These are phyloP conservation scores for Hyphopichia burtonii DNA, from an alignment of 1,139 yeast species.

Conservation along the genomic window DNA sequence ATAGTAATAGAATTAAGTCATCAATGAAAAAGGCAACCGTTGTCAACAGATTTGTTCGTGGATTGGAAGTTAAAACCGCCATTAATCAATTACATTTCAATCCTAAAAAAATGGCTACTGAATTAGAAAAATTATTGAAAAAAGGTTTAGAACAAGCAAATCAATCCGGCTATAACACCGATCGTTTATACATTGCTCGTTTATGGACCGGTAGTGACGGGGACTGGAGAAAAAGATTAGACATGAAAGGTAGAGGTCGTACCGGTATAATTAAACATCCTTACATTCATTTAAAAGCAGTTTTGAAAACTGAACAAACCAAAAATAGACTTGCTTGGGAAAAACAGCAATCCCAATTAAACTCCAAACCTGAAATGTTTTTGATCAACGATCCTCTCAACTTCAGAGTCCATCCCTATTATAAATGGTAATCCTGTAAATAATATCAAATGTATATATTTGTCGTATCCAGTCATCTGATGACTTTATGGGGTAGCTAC, in stretches of 20 bases:
- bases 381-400: conserved; percentile 48
- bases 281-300: conserved; percentile 76
- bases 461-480: too few species aligned
- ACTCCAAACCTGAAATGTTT: conserved; percentile 45
- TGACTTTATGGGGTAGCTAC: too few species aligned
- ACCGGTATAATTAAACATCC: conserved; percentile 75
- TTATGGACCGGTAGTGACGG: conserved; percentile 96
- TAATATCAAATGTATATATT: conserved; percentile 6
- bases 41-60: conserved; percentile 72
- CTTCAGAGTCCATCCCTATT: conserved; percentile 41
- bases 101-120: conserved; percentile 76
- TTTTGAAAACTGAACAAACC: conserved; percentile 67
- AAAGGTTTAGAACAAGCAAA: conserved; percentile 72
- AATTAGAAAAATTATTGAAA: conserved; percentile 72
- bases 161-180: conserved; percentile 55
- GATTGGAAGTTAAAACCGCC: conserved; percentile 71
- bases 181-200: conserved; percentile 69
- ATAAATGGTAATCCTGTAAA: conserved; percentile 35
- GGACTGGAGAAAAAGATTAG: conserved; percentile 65
- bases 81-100: conserved; percentile 92
- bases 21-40: conserved; percentile 87
- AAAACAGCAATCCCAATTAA: conserved; percentile 38
- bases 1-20: conserved; percentile 77
- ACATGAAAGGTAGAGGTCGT: conserved; percentile 89
- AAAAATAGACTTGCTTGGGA: conserved; percentile 62